phyloP scores from a whole-genome alignment of 805 yeast genomes.

The Yamadazyma sp. region DNA sequence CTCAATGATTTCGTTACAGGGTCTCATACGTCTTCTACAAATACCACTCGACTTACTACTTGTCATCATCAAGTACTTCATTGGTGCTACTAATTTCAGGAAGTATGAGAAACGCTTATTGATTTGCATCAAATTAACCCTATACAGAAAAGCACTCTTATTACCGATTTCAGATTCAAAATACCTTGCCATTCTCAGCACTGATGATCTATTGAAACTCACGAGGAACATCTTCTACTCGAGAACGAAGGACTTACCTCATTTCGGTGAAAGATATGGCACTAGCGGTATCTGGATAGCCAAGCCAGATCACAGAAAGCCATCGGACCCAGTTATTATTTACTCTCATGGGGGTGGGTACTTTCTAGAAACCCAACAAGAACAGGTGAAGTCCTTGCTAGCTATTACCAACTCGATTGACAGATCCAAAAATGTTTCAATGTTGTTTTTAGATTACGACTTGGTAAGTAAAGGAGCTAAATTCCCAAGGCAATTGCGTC shows the following conservation, averaged over 20 bases:
- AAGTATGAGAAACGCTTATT: slow-evolving; percentile 15
- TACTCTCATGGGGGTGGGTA: slow-evolving; percentile 43
- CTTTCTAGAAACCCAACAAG: slow-evolving; percentile 27
- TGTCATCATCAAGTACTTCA: slow-evolving; percentile 11
- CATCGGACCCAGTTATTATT: slow-evolving; percentile 32
- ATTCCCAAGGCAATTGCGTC: slow-evolving; percentile 32
- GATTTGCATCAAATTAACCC: slow-evolving; percentile 14
- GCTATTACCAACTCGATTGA: slow-evolving; percentile 28
- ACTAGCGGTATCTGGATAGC: slow-evolving; percentile 35
- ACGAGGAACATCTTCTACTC: slow-evolving; percentile 1
- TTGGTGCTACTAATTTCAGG: slow-evolving; percentile 11
- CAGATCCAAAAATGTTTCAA: slow-evolving; percentile 19
- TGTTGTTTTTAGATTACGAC: slow-evolving; percentile 30
- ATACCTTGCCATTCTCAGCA: slow-evolving; percentile 6
- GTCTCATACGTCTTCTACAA: slow-evolving; percentile 1
- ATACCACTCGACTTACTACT: slow-evolving; percentile 11
- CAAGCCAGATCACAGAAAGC: slow-evolving; percentile 23
- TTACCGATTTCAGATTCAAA: slow-evolving; percentile 12
- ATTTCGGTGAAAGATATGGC: slow-evolving; percentile 33
- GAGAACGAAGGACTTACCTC: slow-evolving; percentile 20
- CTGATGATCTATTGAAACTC: slow-evolving; percentile 8
- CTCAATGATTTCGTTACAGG: slow-evolving; percentile 8
- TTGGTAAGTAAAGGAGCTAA: slow-evolving; percentile 27
- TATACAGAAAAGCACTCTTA: slow-evolving; percentile 14
- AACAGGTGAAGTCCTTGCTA: slow-evolving; percentile 28